Evolutionary conservation across 331 rosid genomes (phyloP), one percentile per base, ranked within the genome.

Genomic region (Quercus phellos): DNA sequence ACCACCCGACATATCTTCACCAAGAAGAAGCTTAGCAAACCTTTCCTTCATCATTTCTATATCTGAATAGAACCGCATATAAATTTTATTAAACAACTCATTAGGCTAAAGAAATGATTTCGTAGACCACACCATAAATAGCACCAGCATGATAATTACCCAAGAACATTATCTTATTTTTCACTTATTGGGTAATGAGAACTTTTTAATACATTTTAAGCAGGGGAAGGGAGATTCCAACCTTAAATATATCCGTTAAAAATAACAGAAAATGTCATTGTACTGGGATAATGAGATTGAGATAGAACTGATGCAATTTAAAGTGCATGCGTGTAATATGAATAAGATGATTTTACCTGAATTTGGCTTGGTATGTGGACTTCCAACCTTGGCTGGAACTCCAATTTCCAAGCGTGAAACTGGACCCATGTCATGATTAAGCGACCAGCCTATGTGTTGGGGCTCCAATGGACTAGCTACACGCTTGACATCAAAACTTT

Each of bases 1-100:
- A 55, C 97, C 98, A 70, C 98, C 99, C 16, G 99, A 95, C 97
- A 95, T 92, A 74, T 95, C 99, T 82, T 95, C 99, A 51, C 98
- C 99, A 78, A 95, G 66, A 75, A 95, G 98, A 73, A 95, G 83
- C 90, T 91, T 95, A 29, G 94, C 79, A 86, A 95, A 91, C 83
- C 88, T 90, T 68, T 91, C 99, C 86, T 90, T 92, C 86, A 91
- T 82, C 94, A 87, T 22, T 0, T 95, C 97, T 74, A 79, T 60
- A 66, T 95, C 98, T 95, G 84, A 76, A 79, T 14, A 72, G 67
- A 68, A 61, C n/a, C 70, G 60, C 74, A 72, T 78, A 16, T 2
- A 70, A 24, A 19, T 22, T 22, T 21, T 22, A 22, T 58, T 59
- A 13, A 59, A 59, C 12, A 8, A 24, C 3, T 11, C 66, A 21